A percentile compares a stretch with the other conserved stretches of the same genome.
phyloP scores from a whole-genome alignment of 139 green algal species.

The Chlamydomonas sp. region DNA sequence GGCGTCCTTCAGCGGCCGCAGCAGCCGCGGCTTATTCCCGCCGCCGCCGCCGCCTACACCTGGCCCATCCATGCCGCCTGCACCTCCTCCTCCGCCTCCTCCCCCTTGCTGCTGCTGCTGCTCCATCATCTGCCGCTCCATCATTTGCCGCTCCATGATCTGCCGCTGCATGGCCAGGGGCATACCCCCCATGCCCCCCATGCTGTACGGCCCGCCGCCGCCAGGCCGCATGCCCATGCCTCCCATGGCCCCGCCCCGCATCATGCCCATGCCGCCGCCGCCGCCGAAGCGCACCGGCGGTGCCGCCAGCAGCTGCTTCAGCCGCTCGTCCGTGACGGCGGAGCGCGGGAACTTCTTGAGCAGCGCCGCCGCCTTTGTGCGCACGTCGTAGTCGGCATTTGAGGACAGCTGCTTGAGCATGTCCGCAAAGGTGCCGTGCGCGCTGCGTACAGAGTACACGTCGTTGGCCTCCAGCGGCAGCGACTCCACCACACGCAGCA shows the following conservation, averaged over 20 bases:
- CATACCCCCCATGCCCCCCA: background rate
- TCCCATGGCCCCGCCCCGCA: background rate
- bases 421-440: slow-evolving; percentile 86
- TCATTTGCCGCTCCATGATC: background rate
- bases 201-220: background rate
- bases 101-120: slow-evolving; percentile 38
- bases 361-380: slow-evolving; percentile 61
- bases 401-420: slow-evolving; percentile 69
- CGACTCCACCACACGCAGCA: slow-evolving; percentile 68
- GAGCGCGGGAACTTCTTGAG: slow-evolving; percentile 68
- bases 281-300: slow-evolving; percentile 34
- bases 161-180: slow-evolving; percentile 20
- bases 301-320: slow-evolving; percentile 43
- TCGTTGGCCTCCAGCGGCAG: slow-evolving; percentile 78
- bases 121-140: slow-evolving; percentile 26
- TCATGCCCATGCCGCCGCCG: background rate
- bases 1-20: background rate
- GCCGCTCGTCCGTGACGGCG: slow-evolving; percentile 54
- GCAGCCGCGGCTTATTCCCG: slow-evolving; percentile 4
- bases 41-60: background rate
- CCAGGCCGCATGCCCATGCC: background rate
- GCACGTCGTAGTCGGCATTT: slow-evolving; percentile 75
- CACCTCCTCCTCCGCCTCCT: background rate
- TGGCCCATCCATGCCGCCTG: background rate
- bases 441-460: slow-evolving; percentile 70